Evolutionary conservation across 495 filamentous ascomycete species (phyloP).

Genomic region (Xylaria telfairii): DNA sequence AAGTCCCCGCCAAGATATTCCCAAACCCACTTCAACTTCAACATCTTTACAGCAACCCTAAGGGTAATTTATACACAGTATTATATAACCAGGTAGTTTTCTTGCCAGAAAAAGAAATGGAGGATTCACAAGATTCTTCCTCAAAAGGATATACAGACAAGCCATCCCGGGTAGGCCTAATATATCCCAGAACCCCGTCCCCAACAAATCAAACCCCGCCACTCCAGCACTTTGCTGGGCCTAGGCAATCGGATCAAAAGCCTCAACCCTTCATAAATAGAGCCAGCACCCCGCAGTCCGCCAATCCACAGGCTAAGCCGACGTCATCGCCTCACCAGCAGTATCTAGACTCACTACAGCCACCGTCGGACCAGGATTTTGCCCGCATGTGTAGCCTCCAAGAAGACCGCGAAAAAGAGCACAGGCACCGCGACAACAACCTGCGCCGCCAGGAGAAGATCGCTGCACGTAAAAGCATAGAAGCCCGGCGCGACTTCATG

Average conservation of each 20-base stretch:
- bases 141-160: not conserved
- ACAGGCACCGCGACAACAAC: conserved; percentile 42
- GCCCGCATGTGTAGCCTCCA: conserved; percentile 51
- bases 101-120: not conserved
- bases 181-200: not conserved
- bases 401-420: conserved; percentile 53
- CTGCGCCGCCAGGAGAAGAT: conserved; percentile 37
- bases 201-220: conserved; percentile 7
- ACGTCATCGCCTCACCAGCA: conserved; percentile 37
- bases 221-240: not conserved
- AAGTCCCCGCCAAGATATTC: conserved; percentile 14
- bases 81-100: not conserved
- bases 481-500: conserved; percentile 38
- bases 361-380: conserved; percentile 52
- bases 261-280: not conserved
- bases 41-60: conserved; percentile 14
- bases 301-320: not conserved
- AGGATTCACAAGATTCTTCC: not conserved
- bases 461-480: conserved; percentile 29
- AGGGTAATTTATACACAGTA: not conserved
- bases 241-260: not conserved
- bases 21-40: conserved; percentile 28
- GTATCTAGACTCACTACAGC: conserved; percentile 56
- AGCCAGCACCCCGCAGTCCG: not conserved
- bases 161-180: not conserved